Conservation (phyloP, 768 basidiomycete species). For the Butyriboletus loyo region DNA sequence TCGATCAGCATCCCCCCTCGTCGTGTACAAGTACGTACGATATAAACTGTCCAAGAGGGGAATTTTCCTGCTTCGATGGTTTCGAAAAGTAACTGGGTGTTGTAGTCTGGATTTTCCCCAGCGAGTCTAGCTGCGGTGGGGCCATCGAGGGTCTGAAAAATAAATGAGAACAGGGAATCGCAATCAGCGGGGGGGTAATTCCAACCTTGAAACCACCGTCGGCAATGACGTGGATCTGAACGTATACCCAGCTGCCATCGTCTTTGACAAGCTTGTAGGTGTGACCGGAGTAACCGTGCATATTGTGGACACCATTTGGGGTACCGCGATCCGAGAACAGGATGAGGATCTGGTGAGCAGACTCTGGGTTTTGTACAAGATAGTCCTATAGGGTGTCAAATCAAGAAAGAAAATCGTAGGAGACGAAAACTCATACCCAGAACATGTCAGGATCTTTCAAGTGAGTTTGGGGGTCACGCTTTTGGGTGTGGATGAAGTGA, state of each 20-base stretch:
- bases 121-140: constrained; percentile 63
- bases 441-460: constrained; percentile 84
- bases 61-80: constrained; percentile 76
- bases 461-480: constrained; percentile 89
- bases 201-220: constrained; percentile 80
- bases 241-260: constrained; percentile 81
- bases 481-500: constrained; percentile 93
- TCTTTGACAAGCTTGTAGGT: constrained; percentile 85
- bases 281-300: constrained; percentile 95
- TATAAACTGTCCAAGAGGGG: constrained; percentile 87
- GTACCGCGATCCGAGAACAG: constrained; percentile 94
- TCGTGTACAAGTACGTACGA: constrained; percentile 45
- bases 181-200: not conserved
- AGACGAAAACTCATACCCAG: constrained; percentile 49
- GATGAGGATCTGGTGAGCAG: constrained; percentile 86
- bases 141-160: constrained; percentile 60
- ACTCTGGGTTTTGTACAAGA: constrained; percentile 83
- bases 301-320: constrained; percentile 80
- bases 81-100: constrained; percentile 72
- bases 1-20: not conserved
- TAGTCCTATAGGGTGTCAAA: constrained; percentile 60
- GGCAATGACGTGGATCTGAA: constrained; percentile 78
- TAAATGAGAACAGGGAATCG: constrained; percentile 1
- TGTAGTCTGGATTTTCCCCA: constrained; percentile 83
- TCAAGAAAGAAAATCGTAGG: not conserved